A percentile compares a stretch with the other conserved stretches of the same genome.
phyloP scores from a whole-genome alignment of 306 rosid genomes.

The Prinsepia uniflora region DNA sequence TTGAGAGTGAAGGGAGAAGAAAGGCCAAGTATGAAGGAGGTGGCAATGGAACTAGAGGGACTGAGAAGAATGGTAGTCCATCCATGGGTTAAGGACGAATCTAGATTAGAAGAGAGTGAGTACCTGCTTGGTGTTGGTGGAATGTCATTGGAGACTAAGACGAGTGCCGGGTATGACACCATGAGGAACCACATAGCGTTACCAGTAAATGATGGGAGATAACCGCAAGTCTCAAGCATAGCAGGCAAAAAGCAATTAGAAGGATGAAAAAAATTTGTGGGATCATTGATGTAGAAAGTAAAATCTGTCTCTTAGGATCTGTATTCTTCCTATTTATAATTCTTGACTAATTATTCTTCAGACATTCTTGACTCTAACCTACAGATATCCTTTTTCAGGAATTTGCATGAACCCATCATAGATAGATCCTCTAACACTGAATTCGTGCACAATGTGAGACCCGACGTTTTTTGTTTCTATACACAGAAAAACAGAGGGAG shows the following conservation, averaged over 20 bases:
- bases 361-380: neutral
- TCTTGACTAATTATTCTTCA: neutral
- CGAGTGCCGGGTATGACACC: neutral
- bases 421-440: neutral
- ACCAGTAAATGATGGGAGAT: slow-evolving; percentile 9
- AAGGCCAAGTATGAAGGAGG: slow-evolving; percentile 10
- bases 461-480: neutral
- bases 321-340: neutral
- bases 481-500: neutral
- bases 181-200: neutral
- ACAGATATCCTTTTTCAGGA: neutral
- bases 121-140: neutral
- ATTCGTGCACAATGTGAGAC: neutral
- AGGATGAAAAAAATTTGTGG: too few relatives aligned
- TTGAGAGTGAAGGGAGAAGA: slow-evolving; percentile 7
- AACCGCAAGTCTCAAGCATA: neutral
- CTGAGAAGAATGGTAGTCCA: neutral
- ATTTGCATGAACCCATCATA: neutral
- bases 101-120: neutral
- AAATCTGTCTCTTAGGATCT: neutral
- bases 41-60: slow-evolving; percentile 6
- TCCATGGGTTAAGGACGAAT: neutral
- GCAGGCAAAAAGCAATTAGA: neutral
- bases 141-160: neutral
- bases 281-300: too few relatives aligned